These are phyloP conservation scores for Aphanomyces invadans DNA, from an alignment of 352 stramenopile species.

Conservation along the genomic window DNA sequence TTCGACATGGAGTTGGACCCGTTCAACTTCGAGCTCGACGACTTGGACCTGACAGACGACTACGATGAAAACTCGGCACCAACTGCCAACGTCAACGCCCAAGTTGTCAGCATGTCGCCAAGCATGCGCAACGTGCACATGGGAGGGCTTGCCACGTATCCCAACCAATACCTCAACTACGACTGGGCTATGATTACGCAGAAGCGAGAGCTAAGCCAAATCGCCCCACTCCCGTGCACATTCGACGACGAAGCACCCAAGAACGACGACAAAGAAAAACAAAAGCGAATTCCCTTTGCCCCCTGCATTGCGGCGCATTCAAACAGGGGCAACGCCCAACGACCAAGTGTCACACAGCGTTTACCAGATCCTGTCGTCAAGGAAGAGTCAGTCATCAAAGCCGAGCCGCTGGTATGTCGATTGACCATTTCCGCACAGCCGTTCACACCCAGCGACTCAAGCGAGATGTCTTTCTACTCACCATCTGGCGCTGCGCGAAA, in stretches of 20 bases:
- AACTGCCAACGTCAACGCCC: slow-evolving; percentile 3
- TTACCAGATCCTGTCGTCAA: background rate
- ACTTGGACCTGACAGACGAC: slow-evolving; percentile 11
- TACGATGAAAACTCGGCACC: background rate
- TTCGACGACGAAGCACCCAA: background rate
- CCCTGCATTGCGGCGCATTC: background rate
- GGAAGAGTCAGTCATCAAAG: background rate
- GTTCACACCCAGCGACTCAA: slow-evolving; percentile 6
- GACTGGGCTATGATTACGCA: slow-evolving; percentile 21
- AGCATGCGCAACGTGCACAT: background rate
- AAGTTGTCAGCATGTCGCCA: background rate
- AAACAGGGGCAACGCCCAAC: slow-evolving; percentile 5
- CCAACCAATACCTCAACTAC: slow-evolving; percentile 2
- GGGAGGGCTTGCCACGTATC: background rate
- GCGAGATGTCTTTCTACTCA: background rate
- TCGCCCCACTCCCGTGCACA: background rate
- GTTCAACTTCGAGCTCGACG: slow-evolving; percentile 24
- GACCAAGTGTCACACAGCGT: background rate
- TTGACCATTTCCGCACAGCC: slow-evolving; percentile 3
- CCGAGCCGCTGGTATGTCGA: background rate
- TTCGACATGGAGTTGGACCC: slow-evolving; percentile 23
- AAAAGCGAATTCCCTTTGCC: slow-evolving; percentile 19
- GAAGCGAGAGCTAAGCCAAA: slow-evolving; percentile 14
- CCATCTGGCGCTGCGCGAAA: slow-evolving; percentile 2
- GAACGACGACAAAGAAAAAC: slow-evolving; percentile 5